Percentiles rank a stretch among this genome's conserved stretches.
Conservation (phyloP, 805 yeast species). For the Pichia sporocuriosa region DNA sequence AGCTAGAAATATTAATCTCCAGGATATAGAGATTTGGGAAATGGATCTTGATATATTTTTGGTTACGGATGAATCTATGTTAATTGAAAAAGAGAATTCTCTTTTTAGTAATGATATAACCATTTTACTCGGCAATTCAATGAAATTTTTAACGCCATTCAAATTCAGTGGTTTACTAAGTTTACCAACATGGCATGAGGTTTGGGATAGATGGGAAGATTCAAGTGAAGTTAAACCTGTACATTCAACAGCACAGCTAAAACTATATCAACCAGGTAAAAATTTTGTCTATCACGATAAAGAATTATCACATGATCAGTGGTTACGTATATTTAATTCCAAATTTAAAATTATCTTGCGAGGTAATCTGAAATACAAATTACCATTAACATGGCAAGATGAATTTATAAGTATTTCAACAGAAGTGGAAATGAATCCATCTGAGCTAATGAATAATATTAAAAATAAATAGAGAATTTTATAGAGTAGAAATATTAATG, state of each 20-base stretch:
- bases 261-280: slow-evolving; percentile 25
- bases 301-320: slow-evolving; percentile 22
- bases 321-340: slow-evolving; percentile 25
- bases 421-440: slow-evolving; percentile 19
- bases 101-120: slow-evolving; percentile 21
- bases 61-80: slow-evolving; percentile 19
- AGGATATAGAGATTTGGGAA: slow-evolving; percentile 27
- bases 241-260: slow-evolving; percentile 27
- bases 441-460: too few relatives aligned
- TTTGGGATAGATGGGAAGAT: slow-evolving; percentile 22
- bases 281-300: slow-evolving; percentile 23
- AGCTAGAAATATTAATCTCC: slow-evolving; percentile 26
- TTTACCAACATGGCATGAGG: slow-evolving; percentile 13
- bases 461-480: too few relatives aligned
- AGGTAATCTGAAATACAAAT: slow-evolving; percentile 28
- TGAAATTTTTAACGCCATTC: slow-evolving; percentile 27
- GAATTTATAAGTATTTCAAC: slow-evolving; percentile 27
- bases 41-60: slow-evolving; percentile 30
- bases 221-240: slow-evolving; percentile 10
- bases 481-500: too few relatives aligned
- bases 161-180: slow-evolving; percentile 24
- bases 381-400: slow-evolving; percentile 23
- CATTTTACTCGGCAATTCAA: slow-evolving; percentile 28
- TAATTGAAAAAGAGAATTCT: background rate
- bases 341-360: slow-evolving; percentile 25